phyloP scores from a whole-genome alignment of 148 eudicot species.

The Salicornia ramosissima region DNA sequence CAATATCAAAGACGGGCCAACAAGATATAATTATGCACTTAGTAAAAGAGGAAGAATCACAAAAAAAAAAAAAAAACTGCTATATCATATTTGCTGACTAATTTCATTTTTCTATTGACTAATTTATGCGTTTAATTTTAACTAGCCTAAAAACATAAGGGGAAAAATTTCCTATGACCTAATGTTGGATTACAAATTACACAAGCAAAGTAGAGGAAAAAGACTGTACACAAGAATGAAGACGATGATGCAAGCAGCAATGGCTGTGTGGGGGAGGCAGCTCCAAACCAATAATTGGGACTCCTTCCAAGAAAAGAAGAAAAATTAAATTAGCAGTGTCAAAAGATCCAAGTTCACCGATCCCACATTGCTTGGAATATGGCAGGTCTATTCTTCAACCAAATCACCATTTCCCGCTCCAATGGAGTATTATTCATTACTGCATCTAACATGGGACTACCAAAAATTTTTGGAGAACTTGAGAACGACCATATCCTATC shows the following conservation, averaged over 20 bases:
- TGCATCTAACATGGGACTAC: conserved; percentile 94
- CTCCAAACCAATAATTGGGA: conserved; percentile 27
- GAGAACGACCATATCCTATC: conserved; percentile 84
- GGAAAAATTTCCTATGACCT: conserved; percentile 22
- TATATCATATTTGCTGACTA: conserved; percentile 7
- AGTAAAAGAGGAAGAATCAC: not conserved
- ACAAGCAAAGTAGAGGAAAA: conserved; percentile 27
- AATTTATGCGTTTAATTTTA: conserved; percentile 1
- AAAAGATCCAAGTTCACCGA: conserved; percentile 34
- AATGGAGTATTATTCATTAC: conserved; percentile 49
- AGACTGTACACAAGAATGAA: conserved; percentile 83
- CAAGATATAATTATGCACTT: not conserved
- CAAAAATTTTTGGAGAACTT: conserved; percentile 50
- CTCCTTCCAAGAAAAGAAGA: conserved; percentile 12
- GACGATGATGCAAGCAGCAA: conserved; percentile 21
- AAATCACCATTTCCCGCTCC: conserved; percentile 73
- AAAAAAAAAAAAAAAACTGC: not conserved
- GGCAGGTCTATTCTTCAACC: conserved; percentile 89
- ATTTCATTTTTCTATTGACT: conserved; percentile 10
- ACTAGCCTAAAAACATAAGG: not conserved
- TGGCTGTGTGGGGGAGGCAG: conserved; percentile 14
- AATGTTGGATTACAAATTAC: conserved; percentile 46
- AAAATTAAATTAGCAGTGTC: conserved; percentile 27
- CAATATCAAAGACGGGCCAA: too few species aligned
- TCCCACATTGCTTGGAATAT: conserved; percentile 82